Percentiles rank a stretch among this genome's conserved stretches.
Evolutionary conservation across 192 early-diverging fungal species (phyloP).

Genomic region (Coemansia brasiliensis): DNA sequence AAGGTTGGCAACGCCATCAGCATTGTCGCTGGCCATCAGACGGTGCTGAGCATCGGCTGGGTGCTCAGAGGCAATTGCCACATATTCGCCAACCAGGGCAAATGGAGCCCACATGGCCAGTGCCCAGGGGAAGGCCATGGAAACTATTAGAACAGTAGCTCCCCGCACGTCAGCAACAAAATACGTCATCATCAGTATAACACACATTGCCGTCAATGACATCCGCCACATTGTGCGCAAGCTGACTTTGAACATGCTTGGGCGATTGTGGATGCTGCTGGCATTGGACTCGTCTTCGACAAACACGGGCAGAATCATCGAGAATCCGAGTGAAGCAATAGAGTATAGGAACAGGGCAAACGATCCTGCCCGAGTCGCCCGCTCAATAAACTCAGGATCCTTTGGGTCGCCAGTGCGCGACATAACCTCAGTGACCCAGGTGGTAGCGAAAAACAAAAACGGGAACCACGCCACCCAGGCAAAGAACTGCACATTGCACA

Average conservation of each 20-base stretch:
- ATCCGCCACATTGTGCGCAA: constrained; percentile 67
- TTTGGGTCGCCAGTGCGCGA: constrained; percentile 23
- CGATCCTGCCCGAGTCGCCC: constrained; percentile 80
- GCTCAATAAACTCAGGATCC: constrained; percentile 50
- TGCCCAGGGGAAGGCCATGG: constrained; percentile 85
- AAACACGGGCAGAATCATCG: constrained; percentile 35
- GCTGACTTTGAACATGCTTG: constrained; percentile 17
- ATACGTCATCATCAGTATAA: constrained; percentile 65
- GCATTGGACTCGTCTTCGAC: constrained; percentile 18
- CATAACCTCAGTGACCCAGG: constrained; percentile 51
- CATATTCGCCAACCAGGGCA: constrained; percentile 76
- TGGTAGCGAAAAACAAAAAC: constrained; percentile 86
- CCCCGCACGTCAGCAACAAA: constrained; percentile 59
- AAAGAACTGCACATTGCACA: constrained; percentile 94
- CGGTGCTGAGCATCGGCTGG: neutral
- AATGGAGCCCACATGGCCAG: constrained; percentile 90
- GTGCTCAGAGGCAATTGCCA: constrained; percentile 25
- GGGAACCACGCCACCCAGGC: constrained; percentile 99
- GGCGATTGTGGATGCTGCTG: constrained; percentile 1
- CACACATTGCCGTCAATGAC: constrained; percentile 67
- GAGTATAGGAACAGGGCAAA: constrained; percentile 85
- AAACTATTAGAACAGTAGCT: constrained; percentile 69
- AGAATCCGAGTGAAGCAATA: constrained; percentile 64
- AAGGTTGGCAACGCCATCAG: neutral
- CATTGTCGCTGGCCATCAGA: neutral